Evolutionary conservation across 805 yeast species (phyloP).

Genomic region (Candida multigemmis): DNA sequence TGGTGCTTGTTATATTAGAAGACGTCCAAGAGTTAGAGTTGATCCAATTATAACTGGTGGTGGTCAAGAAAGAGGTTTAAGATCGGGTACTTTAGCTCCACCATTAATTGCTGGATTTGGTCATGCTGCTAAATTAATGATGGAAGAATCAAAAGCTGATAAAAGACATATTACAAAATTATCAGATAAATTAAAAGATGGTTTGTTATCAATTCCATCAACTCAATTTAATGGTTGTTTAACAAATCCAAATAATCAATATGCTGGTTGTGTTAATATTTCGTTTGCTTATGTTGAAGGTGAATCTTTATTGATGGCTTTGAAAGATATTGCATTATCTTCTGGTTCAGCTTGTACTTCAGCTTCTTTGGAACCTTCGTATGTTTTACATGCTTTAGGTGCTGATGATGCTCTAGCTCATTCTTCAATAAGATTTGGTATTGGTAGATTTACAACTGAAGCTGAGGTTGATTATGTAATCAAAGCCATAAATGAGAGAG

Average conservation of each 20-base stretch:
- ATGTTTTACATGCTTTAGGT: slow-evolving; percentile 92
- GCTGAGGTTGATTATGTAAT: slow-evolving; percentile 92
- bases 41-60: slow-evolving; percentile 96
- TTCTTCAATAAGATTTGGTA: slow-evolving; percentile 95
- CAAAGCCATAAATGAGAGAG: slow-evolving; percentile 81
- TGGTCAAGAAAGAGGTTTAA: slow-evolving; percentile 96
- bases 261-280: slow-evolving; percentile 92
- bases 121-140: slow-evolving; percentile 87
- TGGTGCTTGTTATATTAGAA: slow-evolving; percentile 91
- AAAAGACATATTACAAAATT: slow-evolving; percentile 58
- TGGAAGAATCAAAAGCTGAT: slow-evolving; percentile 67
- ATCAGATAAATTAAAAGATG: slow-evolving; percentile 63
- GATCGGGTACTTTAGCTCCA: slow-evolving; percentile 97
- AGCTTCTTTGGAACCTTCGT: slow-evolving; percentile 95
- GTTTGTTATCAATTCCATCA: slow-evolving; percentile 75
- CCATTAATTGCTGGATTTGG: slow-evolving; percentile 94
- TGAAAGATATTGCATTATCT: slow-evolving; percentile 91
- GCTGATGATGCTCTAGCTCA: slow-evolving; percentile 98
- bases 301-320: slow-evolving; percentile 93
- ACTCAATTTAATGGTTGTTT: slow-evolving; percentile 92
- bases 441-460: slow-evolving; percentile 95
- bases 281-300: slow-evolving; percentile 98
- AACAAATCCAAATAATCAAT: slow-evolving; percentile 36
- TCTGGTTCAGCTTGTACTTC: slow-evolving; percentile 99
- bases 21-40: slow-evolving; percentile 96